Conservation (phyloP, 345 rosid genomes). For the Bruguiera parviflora region DNA sequence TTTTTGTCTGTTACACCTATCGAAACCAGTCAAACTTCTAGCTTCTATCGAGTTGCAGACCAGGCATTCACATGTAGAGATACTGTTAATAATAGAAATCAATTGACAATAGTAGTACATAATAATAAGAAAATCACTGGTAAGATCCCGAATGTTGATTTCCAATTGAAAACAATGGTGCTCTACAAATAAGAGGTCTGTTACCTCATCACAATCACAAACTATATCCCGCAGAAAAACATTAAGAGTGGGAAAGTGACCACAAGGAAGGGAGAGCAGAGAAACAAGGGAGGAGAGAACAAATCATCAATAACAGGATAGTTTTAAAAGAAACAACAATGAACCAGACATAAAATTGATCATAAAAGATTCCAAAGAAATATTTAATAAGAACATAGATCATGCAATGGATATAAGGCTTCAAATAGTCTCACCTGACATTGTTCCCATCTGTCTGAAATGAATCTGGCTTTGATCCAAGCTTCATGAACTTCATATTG, state of each 20-base stretch:
- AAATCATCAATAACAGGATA: conserved; percentile 2
- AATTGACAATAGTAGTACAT: too few relatives aligned
- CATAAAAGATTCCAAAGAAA: not conserved
- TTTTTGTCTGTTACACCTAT: too few relatives aligned
- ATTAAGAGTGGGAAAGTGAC: not conserved
- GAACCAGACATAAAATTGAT: conserved; percentile 8
- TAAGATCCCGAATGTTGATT: too few relatives aligned
- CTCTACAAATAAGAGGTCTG: too few relatives aligned
- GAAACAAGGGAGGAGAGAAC: not conserved
- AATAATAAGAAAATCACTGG: too few relatives aligned
- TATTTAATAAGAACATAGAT: not conserved
- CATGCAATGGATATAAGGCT: not conserved
- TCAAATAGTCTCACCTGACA: conserved; percentile 39
- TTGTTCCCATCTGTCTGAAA: conserved; percentile 50
- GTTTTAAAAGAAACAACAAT: conserved; percentile 4
- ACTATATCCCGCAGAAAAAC: not conserved
- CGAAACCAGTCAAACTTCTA: not conserved
- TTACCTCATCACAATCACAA: too few relatives aligned
- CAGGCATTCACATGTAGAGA: not conserved
- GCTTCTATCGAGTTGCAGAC: not conserved
- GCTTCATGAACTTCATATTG: conserved; percentile 94
- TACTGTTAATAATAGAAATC: not conserved
- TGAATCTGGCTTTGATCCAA: conserved; percentile 79
- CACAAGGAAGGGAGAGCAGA: conserved; percentile 7
- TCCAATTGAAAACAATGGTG: too few relatives aligned